Conservation (phyloP, 2,329 filamentous ascomycete species). For the Fusarium solani-melongenae region DNA sequence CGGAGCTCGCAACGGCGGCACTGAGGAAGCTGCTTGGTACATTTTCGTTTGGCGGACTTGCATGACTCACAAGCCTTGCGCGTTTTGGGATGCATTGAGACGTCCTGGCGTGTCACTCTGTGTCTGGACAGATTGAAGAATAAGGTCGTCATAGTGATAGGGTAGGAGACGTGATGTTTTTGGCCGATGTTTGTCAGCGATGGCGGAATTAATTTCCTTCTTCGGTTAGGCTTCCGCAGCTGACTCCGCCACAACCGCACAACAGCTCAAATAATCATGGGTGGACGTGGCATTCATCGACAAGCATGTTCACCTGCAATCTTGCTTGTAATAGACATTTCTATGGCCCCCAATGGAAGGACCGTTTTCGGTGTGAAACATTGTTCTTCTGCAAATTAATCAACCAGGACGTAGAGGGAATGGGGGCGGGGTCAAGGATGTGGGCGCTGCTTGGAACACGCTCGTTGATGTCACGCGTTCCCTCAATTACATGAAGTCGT, state of each 20-base stretch:
- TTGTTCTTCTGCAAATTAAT: no score
- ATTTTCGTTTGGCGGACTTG: conserved; percentile 32
- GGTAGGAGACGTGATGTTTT: background rate
- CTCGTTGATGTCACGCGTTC: no score
- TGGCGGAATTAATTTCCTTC: background rate
- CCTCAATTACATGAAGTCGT: no score
- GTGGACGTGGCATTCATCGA: no score
- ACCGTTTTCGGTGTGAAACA: no score
- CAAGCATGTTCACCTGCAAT: no score
- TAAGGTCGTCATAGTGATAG: background rate
- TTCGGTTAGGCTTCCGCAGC: conserved; percentile 16
- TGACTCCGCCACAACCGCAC: background rate
- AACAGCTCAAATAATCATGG: no score
- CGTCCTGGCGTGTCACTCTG: background rate
- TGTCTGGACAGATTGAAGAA: background rate
- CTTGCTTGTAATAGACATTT: no score
- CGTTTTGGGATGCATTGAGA: background rate
- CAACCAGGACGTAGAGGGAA: no score
- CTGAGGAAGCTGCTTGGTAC: conserved; percentile 27
- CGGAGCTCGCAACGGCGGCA: conserved; percentile 32
- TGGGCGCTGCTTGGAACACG: no score
- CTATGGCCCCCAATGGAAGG: no score
- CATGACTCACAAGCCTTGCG: conserved; percentile 27
- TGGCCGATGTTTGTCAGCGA: background rate
- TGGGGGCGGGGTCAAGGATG: no score